A percentile compares a stretch with the other conserved stretches of the same genome.
Evolutionary conservation across 805 yeast species (phyloP).

Genomic region (Candida gorgasii): DNA sequence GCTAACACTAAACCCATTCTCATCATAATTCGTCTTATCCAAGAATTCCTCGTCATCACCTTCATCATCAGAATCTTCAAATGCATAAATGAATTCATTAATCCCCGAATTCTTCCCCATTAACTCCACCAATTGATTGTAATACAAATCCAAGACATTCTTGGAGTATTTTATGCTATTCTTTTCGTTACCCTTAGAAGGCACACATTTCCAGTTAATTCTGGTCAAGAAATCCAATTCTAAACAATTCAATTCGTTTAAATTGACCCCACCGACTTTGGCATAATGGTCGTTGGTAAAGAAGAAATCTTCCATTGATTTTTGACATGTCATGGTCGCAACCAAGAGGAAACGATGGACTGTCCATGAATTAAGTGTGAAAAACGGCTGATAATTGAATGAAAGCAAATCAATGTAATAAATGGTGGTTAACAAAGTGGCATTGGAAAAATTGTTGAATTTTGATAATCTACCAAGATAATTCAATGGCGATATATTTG

Average conservation of each 20-base stretch:
- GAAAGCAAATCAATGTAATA: constrained; percentile 88
- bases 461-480: constrained; percentile 76
- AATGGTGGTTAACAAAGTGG: constrained; percentile 78
- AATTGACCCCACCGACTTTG: constrained; percentile 90
- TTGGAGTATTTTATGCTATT: constrained; percentile 32
- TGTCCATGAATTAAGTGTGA: constrained; percentile 85
- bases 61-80: constrained; percentile 10
- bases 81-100: constrained; percentile 16
- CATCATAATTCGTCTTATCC: constrained; percentile 12
- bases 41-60: constrained; percentile 16
- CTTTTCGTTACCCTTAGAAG: constrained; percentile 28
- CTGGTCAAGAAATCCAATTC: constrained; percentile 85
- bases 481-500: constrained; percentile 76
- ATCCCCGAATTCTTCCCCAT: constrained; percentile 36
- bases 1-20: constrained; percentile 23
- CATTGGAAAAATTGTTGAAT: constrained; percentile 82
- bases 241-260: constrained; percentile 77
- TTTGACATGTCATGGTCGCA: constrained; percentile 87
- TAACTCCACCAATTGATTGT: constrained; percentile 38
- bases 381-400: constrained; percentile 67
- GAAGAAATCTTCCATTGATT: constrained; percentile 90
- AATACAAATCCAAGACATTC: constrained; percentile 41
- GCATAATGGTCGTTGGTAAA: constrained; percentile 94
- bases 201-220: constrained; percentile 66
- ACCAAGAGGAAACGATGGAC: constrained; percentile 90